phyloP scores from a whole-genome alignment of 306 rosid species.

The Acacia confusa region DNA sequence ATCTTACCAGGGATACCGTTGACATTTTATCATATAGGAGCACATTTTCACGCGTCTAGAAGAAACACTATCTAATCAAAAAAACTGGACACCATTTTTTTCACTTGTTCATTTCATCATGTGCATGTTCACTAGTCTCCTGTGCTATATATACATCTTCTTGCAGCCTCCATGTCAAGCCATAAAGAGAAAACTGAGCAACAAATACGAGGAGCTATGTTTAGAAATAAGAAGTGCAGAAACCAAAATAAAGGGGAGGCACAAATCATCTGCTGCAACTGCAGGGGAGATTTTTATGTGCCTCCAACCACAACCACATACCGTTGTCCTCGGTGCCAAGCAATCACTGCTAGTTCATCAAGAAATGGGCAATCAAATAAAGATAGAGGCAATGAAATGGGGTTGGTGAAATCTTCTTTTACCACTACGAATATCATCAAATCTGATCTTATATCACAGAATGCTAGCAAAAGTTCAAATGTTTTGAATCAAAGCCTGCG shows the following conservation, averaged over 20 bases:
- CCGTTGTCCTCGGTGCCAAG: slow-evolving; percentile 15
- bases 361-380: slow-evolving; percentile 22
- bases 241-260: neutral
- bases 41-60: too few species aligned
- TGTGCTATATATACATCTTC: slow-evolving; percentile 1
- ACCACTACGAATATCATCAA: slow-evolving; percentile 27
- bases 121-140: neutral
- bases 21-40: neutral
- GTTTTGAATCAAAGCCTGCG: neutral
- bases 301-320: neutral
- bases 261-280: neutral
- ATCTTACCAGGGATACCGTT: neutral
- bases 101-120: slow-evolving; percentile 1
- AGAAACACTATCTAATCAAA: neutral
- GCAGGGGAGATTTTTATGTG: neutral
- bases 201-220: neutral
- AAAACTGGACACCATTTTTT: neutral
- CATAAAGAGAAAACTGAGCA: neutral
- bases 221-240: neutral
- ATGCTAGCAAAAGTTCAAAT: neutral
- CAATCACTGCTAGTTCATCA: slow-evolving; percentile 7
- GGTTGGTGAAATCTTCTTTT: slow-evolving; percentile 26
- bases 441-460: slow-evolving; percentile 14
- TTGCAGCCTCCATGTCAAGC: neutral
- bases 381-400: slow-evolving; percentile 16